Base-by-base conservation (phyloP, 805 yeast genomes). In the Komagataella kurtzmanii region DNA sequence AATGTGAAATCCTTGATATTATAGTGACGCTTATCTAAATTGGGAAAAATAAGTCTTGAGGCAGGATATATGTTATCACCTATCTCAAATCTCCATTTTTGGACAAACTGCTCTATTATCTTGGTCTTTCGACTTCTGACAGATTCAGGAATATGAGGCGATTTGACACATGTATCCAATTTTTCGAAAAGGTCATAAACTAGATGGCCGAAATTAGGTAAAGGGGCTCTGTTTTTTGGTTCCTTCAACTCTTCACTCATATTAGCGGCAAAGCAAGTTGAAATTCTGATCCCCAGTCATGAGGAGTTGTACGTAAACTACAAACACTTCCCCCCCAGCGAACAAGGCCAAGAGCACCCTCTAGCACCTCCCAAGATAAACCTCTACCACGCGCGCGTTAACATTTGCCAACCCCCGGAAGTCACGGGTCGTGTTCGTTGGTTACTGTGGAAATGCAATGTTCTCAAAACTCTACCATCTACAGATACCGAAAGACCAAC, bases 31-130 rank as follows among this genome's bases (percentile, higher is more conserved):
- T 73, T 67, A 57, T 87, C 95, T 50, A 79, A 70, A 51, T 79
- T 74, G 0, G 95, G 88, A 24, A 84, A 63, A 1, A 76, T 68
- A 49, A 89, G 68, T 36, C 80, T 67, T 14, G 85, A 70, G 1
- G 83, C 83, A 0, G 91, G 90, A 57, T 74, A 81, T 3, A 89
- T 72, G 62, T 89, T 75, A 17, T 71, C 64, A 0, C 88, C 88
- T 0, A 82, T 81, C 1, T 71, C 65, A 14, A 56, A 57, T 44
- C 80, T 64, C 84, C 85, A 83, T 44, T 69, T 61, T 3, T 61
- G 59, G 30, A 80, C 66, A 58, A 80, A 83, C 7, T 57, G 53
- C 36, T 62, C 59, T 6, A 69, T 54, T 2, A 62, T 55, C 21
- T 58, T 54, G 45, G 47, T 43, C 51, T 53, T 48, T 46, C 54